These are phyloP conservation scores for Agroathelia rolfsii DNA, from an alignment of 1,284 basidiomycete species.

Conservation along the genomic window DNA sequence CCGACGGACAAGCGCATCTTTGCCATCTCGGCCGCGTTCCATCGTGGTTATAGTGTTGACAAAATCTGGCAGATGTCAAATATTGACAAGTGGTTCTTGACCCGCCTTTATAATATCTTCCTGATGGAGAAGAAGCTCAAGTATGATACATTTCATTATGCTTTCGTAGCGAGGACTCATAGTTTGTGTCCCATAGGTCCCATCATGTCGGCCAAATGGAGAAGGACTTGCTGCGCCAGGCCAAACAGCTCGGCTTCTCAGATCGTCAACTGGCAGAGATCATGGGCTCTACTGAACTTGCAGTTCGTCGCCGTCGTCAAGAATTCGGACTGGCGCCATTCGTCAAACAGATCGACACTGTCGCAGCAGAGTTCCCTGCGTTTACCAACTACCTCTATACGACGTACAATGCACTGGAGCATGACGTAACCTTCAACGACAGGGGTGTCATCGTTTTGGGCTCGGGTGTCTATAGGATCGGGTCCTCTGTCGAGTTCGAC, in stretches of 20 bases:
- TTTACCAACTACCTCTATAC: conserved; percentile 99
- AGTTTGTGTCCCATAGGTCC: conserved; percentile 35
- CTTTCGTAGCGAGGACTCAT: conserved; percentile 1
- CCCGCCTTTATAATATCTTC: conserved; percentile 50
- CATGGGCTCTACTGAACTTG: conserved; percentile 81
- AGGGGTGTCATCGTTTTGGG: conserved; percentile 95
- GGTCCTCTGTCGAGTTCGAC: conserved; percentile 98
- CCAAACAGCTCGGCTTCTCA: conserved; percentile 95
- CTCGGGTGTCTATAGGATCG: conserved; percentile 97
- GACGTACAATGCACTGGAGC: conserved; percentile 91
- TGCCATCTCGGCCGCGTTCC: conserved; percentile 53
- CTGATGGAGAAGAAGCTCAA: conserved; percentile 68
- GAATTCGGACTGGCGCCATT: conserved; percentile 82
- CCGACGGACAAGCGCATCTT: conserved; percentile 60
- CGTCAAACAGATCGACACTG: conserved; percentile 98
- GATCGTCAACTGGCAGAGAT: conserved; percentile 82
- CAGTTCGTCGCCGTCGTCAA: conserved; percentile 78
- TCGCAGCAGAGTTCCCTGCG: conserved; percentile 97
- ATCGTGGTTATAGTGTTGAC: conserved; percentile 60
- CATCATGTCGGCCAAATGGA: conserved; percentile 65
- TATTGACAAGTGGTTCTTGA: conserved; percentile 76
- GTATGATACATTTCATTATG: conserved; percentile 27
- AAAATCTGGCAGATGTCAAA: conserved; percentile 69
- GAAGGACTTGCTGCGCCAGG: conserved; percentile 60
- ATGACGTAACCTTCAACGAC: conserved; percentile 86